Evolutionary conservation across 1,139 yeast species (phyloP).

Genomic region (Taphrina wiesneri): DNA sequence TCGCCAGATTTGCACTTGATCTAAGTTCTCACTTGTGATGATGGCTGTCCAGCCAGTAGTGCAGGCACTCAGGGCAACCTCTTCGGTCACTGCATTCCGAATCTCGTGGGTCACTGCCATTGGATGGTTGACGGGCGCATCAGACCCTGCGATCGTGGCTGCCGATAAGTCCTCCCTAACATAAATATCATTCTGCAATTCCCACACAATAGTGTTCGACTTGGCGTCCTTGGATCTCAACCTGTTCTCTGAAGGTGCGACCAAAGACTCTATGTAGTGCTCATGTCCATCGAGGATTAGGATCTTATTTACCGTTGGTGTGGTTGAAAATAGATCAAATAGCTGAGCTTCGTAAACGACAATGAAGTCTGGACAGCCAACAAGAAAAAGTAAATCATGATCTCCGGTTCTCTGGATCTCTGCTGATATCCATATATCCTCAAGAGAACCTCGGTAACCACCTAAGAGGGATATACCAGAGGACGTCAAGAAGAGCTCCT

Average conservation of each 20-base stretch:
- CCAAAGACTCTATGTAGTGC: not conserved
- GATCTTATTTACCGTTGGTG: not conserved
- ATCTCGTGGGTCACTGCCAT: not conserved
- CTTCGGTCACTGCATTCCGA: not conserved
- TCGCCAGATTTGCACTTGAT: conserved; percentile 7
- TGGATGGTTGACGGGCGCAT: not conserved
- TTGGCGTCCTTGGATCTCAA: not conserved
- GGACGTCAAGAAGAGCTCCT: conserved; percentile 36
- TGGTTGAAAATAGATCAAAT: not conserved
- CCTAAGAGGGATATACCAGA: not conserved
- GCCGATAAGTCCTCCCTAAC: not conserved
- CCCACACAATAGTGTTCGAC: not conserved
- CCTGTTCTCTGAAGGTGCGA: not conserved
- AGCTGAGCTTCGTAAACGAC: not conserved
- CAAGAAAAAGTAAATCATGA: conserved; percentile 16
- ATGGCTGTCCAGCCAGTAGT: not conserved
- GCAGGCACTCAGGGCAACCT: not conserved
- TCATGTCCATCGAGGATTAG: not conserved
- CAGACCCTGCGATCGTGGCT: not conserved
- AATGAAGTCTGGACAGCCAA: conserved; percentile 1
- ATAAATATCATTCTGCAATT: not conserved
- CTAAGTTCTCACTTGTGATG: not conserved
- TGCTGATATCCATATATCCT: conserved; percentile 16
- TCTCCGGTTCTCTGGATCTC: conserved; percentile 17
- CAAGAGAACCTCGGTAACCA: conserved; percentile 44